These are phyloP conservation scores for Suillus subalutaceus DNA, from an alignment of 768 basidiomycete genomes.

Conservation along the genomic window DNA sequence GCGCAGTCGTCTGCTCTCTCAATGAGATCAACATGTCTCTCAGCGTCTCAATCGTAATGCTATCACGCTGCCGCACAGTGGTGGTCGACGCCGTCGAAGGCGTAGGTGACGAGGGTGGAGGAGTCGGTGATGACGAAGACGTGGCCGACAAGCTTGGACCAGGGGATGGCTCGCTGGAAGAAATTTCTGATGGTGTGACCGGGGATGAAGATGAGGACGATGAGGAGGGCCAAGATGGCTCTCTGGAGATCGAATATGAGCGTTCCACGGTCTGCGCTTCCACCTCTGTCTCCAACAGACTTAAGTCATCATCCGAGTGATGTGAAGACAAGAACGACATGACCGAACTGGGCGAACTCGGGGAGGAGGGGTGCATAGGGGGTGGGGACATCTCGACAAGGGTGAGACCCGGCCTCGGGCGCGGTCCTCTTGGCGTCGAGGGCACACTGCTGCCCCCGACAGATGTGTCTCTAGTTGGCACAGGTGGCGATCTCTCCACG, in stretches of 20 bases:
- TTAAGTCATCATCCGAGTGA: slow-evolving; percentile 69
- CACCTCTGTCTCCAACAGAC: slow-evolving; percentile 44
- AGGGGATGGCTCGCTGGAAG: slow-evolving; percentile 37
- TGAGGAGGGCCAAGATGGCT: slow-evolving; percentile 40
- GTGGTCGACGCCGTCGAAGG: slow-evolving; percentile 39
- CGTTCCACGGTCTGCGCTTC: slow-evolving; percentile 25
- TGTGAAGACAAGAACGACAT: slow-evolving; percentile 59
- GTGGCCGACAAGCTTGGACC: slow-evolving; percentile 43
- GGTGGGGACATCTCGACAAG: slow-evolving; percentile 49
- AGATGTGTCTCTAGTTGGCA: slow-evolving; percentile 41
- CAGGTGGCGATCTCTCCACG: slow-evolving; percentile 19
- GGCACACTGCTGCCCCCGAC: slow-evolving; percentile 47
- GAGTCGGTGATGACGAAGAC: slow-evolving; percentile 39
- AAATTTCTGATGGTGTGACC: slow-evolving; percentile 35
- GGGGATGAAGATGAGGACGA: slow-evolving; percentile 36
- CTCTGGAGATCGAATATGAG: background rate
- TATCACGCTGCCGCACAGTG: slow-evolving; percentile 40
- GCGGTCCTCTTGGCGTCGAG: slow-evolving; percentile 33
- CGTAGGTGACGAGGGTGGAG: slow-evolving; percentile 41
- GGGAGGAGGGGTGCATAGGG: slow-evolving; percentile 41
- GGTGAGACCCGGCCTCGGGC: slow-evolving; percentile 28
- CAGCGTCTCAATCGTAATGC: slow-evolving; percentile 45
- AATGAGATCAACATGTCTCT: slow-evolving; percentile 59
- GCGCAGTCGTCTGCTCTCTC: slow-evolving; percentile 56
- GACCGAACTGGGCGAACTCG: slow-evolving; percentile 37